phyloP scores from a whole-genome alignment of 2,329 filamentous ascomycete species.

The Ophidiomyces ophidiicola region DNA sequence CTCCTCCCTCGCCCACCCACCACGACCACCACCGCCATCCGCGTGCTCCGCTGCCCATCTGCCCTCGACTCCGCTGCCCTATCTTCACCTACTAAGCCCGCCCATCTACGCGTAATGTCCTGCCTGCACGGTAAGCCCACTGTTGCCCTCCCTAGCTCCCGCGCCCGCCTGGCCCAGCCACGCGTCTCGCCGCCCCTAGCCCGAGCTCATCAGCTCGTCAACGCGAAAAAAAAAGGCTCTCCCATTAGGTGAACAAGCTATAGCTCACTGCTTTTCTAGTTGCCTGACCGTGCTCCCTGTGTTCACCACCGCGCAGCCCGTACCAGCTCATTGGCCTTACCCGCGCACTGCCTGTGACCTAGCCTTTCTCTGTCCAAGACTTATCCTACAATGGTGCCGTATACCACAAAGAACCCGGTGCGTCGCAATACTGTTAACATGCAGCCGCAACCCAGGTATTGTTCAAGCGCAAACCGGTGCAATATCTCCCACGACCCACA shows the following conservation, averaged over 20 bases:
- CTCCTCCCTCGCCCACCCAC: constrained; percentile 9
- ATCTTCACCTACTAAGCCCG: neutral
- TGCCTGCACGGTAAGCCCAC: neutral
- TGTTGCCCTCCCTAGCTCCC: neutral
- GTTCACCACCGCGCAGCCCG: neutral
- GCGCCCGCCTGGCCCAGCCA: neutral
- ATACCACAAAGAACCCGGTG: neutral
- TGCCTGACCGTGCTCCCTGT: neutral
- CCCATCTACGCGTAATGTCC: constrained; percentile 7
- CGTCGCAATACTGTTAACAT: neutral
- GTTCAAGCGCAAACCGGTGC: constrained; percentile 90
- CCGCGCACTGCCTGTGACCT: neutral
- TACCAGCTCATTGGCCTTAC: neutral
- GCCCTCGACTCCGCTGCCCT: neutral
- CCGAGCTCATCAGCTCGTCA: neutral
- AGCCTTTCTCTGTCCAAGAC: no score
- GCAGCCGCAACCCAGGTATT: constrained; percentile 52
- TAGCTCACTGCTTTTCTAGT: no score
- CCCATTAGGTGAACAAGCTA: no score
- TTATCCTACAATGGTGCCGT: constrained; percentile 1
- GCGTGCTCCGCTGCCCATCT: constrained; percentile 12
- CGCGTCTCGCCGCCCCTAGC: constrained; percentile 1
- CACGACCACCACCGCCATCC: constrained; percentile 12
- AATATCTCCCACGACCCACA: constrained; percentile 58
- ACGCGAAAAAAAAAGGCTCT: no score